Evolutionary conservation across 176 grass and related monocot genomes (phyloP), one percentile per base, ranked within the genome.

Genomic region (Bothriochloa decipiens): DNA sequence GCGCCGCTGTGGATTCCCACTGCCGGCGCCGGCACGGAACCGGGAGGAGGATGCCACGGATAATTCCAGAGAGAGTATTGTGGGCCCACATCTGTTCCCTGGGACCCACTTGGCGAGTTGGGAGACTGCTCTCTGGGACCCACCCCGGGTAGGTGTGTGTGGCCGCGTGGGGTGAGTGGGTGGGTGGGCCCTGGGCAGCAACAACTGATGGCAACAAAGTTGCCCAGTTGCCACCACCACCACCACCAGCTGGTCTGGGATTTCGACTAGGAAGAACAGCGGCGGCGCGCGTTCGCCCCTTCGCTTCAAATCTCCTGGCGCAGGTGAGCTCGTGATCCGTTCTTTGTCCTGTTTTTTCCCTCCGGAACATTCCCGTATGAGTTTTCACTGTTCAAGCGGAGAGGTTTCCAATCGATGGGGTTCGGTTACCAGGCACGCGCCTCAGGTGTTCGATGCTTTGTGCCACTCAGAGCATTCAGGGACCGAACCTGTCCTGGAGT

Each of bases 371-470:
- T 39, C 5, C 3, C 8, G 33, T 11, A 0, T 61, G 22, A 22
- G 11, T 1, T 61, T 25, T 25, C 57, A 61, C 22, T 61, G 57
- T 11, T 60, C 53, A 57, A 57, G 53, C 7, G 7, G 7, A 16
- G 53, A 9, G 55, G n/a, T n/a, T 11, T 58, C 6, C 20, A 0
- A 0, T 20, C 53, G 0, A 0, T n/a, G n/a, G 2, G 1, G 52
- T 9, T 57, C 16, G 8, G 14, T 6, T 11, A 15, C 8, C 2
- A 6, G 15, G 5, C 45, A 23, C 26, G 75, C 26, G 2, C 25
- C 1, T 4, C 12, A 74, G 58, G 10, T 49, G 75, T 80, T 88
- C 37, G 86, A 88, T 22, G 68, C 7, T 67, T 80, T 84, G 57
- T 11, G 50, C 18, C 66, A 32, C 2, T 4, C 11, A 63, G 12